Percentiles rank a stretch among this genome's conserved stretches.
Evolutionary conservation across 225 moss, liverwort and hornwort genomes (phyloP).

Genomic region (Thuidium tamariscinum): DNA sequence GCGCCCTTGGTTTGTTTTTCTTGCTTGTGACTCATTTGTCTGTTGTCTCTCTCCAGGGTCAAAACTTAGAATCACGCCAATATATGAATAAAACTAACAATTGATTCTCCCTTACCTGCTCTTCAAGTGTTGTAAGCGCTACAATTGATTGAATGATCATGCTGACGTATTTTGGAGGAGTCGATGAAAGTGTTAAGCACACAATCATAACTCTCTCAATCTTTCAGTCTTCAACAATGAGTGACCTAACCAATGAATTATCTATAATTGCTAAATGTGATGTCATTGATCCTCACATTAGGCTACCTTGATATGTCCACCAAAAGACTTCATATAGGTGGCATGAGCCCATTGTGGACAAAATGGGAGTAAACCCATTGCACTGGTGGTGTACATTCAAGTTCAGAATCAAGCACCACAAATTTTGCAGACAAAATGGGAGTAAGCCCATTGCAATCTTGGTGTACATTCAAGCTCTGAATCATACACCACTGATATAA

Average conservation of each 20-base stretch:
- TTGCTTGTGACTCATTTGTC: no score
- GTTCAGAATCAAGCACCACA: no score
- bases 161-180: not conserved
- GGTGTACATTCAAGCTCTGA: not conserved
- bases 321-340: not conserved
- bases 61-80: no score
- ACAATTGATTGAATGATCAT: no score
- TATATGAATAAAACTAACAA: no score
- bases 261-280: not conserved
- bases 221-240: not conserved
- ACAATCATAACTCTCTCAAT: not conserved
- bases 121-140: no score
- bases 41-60: no score
- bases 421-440: no score
- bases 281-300: not conserved
- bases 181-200: no score
- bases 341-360: fast-evolving
- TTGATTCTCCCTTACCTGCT: no score
- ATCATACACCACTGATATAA: not conserved
- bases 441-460: not conserved
- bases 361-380: not conserved
- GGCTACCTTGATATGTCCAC: fast-evolving
- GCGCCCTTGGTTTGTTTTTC: no score
- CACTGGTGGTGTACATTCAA: no score
- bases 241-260: not conserved